A percentile compares a stretch with the other conserved stretches of the same genome.
These are phyloP conservation scores for Coemansia sp. DNA, from an alignment of 192 early-diverging fungal genomes.

Conservation along the genomic window DNA sequence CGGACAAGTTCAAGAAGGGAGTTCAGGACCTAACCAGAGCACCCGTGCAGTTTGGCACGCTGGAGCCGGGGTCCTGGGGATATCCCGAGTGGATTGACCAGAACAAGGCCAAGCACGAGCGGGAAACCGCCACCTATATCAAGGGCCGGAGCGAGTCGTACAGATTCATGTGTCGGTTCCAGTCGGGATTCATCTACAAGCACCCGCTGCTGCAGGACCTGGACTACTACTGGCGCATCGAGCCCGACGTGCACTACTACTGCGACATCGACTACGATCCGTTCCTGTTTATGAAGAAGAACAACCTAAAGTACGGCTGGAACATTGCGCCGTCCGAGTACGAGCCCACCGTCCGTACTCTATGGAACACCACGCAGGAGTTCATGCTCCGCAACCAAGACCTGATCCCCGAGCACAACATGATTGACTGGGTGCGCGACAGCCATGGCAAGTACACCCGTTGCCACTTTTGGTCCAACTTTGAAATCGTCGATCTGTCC, in stretches of 20 bases:
- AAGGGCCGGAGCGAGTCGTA: slow-evolving; percentile 43
- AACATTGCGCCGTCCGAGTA: slow-evolving; percentile 57
- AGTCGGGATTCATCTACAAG: slow-evolving; percentile 54
- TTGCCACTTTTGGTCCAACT: slow-evolving; percentile 81
- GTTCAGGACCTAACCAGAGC: slow-evolving; percentile 35
- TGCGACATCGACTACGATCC: slow-evolving; percentile 59
- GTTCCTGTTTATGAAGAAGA: slow-evolving; percentile 55
- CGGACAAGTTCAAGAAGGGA: slow-evolving; percentile 62
- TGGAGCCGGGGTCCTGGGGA: slow-evolving; percentile 41
- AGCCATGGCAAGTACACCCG: slow-evolving; percentile 45
- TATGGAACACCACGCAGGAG: slow-evolving; percentile 44
- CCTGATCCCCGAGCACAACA: slow-evolving; percentile 51
- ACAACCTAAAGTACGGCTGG: slow-evolving; percentile 54
- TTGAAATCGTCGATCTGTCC: slow-evolving; percentile 75
- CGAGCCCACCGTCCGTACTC: slow-evolving; percentile 54
- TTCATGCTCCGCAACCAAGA: slow-evolving; percentile 57
- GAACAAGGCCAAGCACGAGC: slow-evolving; percentile 31
- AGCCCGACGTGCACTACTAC: slow-evolving; percentile 56
- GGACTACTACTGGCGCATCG: slow-evolving; percentile 61
- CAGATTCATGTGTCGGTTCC: slow-evolving; percentile 46
- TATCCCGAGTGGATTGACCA: slow-evolving; percentile 50
- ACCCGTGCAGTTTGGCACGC: slow-evolving; percentile 28
- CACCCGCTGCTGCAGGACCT: slow-evolving; percentile 54
- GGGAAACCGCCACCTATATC: slow-evolving; percentile 27
- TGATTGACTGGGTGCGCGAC: slow-evolving; percentile 50